Evolutionary conservation across 2,329 filamentous ascomycete genomes (phyloP).

Genomic region (Periconia digitata): DNA sequence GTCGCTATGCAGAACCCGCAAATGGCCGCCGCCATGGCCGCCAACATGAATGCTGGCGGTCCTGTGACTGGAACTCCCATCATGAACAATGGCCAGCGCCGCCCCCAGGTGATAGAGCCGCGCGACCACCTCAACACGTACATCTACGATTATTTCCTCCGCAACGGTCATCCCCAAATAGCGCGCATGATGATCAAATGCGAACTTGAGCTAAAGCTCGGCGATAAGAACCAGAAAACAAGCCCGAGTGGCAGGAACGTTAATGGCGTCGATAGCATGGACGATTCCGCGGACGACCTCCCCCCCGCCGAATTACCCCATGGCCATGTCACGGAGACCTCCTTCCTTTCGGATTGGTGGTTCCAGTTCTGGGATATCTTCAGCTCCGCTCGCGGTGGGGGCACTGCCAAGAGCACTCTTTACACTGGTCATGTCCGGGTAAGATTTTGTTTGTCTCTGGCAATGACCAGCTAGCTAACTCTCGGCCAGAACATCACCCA

Average conservation of each 20-base stretch:
- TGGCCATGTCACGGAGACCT: slow-evolving; percentile 65
- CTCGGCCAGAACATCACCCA: slow-evolving; percentile 63
- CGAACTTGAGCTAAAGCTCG: slow-evolving; percentile 59
- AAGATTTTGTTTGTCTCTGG: slow-evolving; percentile 36
- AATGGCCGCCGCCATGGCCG: slow-evolving; percentile 63
- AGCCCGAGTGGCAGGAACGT: slow-evolving; percentile 68
- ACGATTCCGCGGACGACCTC: slow-evolving; percentile 83
- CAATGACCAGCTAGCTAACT: not conserved
- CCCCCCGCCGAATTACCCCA: slow-evolving; percentile 70
- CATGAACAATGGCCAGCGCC: slow-evolving; percentile 61
- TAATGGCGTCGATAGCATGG: slow-evolving; percentile 69
- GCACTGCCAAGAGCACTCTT: slow-evolving; percentile 51
- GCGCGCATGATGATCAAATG: slow-evolving; percentile 63
- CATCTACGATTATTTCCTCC: slow-evolving; percentile 90
- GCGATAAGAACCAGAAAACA: slow-evolving; percentile 56
- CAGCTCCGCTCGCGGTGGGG: slow-evolving; percentile 62
- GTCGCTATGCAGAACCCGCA: slow-evolving; percentile 48
- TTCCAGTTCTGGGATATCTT: slow-evolving; percentile 97
- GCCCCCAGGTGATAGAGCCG: slow-evolving; percentile 36
- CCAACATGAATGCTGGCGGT: slow-evolving; percentile 64
- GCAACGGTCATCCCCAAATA: slow-evolving; percentile 79
- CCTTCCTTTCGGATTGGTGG: slow-evolving; percentile 98
- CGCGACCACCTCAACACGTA: slow-evolving; percentile 74
- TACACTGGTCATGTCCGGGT: slow-evolving; percentile 86
- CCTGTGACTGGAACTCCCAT: slow-evolving; percentile 66